Base-by-base conservation (phyloP, 2,329 filamentous ascomycete genomes). In the Cordyceps pruinosa region DNA sequence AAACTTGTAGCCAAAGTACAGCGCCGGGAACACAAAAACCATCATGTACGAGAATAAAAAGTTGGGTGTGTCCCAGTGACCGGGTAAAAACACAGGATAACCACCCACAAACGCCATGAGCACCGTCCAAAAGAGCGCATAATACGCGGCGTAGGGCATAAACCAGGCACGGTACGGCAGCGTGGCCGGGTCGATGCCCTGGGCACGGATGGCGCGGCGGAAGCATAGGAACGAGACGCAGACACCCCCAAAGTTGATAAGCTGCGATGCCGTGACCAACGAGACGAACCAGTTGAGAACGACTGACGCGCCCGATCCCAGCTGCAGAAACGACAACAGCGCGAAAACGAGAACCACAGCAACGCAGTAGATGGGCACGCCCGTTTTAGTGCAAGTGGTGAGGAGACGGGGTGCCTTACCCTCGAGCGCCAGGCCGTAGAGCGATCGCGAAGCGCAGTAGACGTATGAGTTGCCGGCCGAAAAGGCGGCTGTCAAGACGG, bases 41-140 rank as follows among this genome's bases (percentile, higher is more conserved):
- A 89, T 90, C 49, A 85, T 83, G 69, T 92, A 92, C 70, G 84
- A 87, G 69, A 90, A 90, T 28, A 93, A 70, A 68, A 93, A 94
- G 7, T 81, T 83, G 7, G 85, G 79, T 0, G 87, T 67, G 59
- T 83, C 78, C 89, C 87, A 93, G 5, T 79, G 77, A 0, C 80
- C 75, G 0, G 86, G 84, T 46, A 92, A 68, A 64, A 93, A 94
- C 1, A 92, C 87, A 0, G 85, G 80, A 61, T 91, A 93, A 0
- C 89, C 89, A 9, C 86, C 83, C 1, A 91, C 83, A 63, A 92
- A 84, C 0, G 85, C 81, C 85, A 93, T 91, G 61, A 88, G 69
- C 49, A 82, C 80, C 1, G 84, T 88, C 26, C 80, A 83, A 0
- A 74, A 67, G 6, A 90, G 71, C 0, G 83, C 85, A 49, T 85